A percentile compares a stretch with the other conserved stretches of the same genome.
phyloP scores from a whole-genome alignment of 2,329 filamentous ascomycete species.

The Xylaria sp. region DNA sequence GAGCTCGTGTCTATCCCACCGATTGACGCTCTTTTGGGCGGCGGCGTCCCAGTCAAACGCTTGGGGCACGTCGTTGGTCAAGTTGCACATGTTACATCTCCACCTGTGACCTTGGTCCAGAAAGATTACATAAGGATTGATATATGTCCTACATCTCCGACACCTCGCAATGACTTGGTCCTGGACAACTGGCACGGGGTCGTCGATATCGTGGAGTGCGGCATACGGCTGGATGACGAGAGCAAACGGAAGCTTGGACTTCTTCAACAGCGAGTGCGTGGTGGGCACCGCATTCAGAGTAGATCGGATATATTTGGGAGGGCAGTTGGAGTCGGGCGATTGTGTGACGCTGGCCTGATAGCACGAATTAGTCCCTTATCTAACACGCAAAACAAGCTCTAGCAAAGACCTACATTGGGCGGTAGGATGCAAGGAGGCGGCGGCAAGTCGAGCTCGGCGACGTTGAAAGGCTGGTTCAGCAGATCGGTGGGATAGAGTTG shows the following conservation, averaged over 20 bases:
- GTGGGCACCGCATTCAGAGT: conserved; percentile 94
- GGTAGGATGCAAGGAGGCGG: conserved; percentile 91
- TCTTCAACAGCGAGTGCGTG: conserved; percentile 90
- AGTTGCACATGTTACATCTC: conserved; percentile 99
- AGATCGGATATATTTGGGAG: conserved; percentile 91
- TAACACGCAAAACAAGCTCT: not conserved
- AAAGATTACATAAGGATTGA: conserved; percentile 97
- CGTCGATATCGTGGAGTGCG: conserved; percentile 88
- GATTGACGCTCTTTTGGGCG: conserved; percentile 85
- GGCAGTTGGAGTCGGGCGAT: conserved; percentile 88
- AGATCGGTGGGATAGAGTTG: conserved; percentile 92
- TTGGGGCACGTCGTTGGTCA: conserved; percentile 98
- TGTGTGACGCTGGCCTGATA: conserved; percentile 82
- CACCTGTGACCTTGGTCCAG: conserved; percentile 95
- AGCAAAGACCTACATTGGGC: conserved; percentile 71
- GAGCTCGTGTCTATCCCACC: conserved; percentile 89
- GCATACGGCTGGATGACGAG: conserved; percentile 96
- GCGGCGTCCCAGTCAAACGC: conserved; percentile 98
- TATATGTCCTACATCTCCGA: conserved; percentile 93
- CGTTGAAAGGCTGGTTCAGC: conserved; percentile 90
- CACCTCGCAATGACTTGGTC: conserved; percentile 98
- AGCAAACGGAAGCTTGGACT: conserved; percentile 93
- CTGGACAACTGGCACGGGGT: conserved; percentile 86
- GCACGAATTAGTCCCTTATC: conserved; percentile 41
- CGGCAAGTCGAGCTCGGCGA: conserved; percentile 86